Evolutionary conservation across 192 early-diverging fungal species (phyloP), one percentile per base, ranked within the genome.

Genomic region (Coemansia reversa): DNA sequence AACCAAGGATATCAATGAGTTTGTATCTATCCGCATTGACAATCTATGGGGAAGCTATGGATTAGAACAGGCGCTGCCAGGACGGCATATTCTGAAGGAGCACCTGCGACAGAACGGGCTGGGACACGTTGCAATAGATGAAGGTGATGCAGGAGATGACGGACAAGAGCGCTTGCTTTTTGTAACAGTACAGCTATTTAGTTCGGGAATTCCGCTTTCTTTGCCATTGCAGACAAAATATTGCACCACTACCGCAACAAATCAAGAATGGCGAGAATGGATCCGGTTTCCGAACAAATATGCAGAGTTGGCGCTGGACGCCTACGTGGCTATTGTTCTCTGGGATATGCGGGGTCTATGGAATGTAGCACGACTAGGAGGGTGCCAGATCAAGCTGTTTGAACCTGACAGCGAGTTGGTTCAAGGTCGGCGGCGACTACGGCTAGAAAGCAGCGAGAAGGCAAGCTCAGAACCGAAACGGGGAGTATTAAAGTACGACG

Each of bases 261-360:
- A 45, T 7, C 71, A 60, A 68, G 66, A 57, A 23, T 97, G 94
- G 94, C 90, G 94, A 74, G 94, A 98, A 83, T 97, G 96, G 94
- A 72, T 98, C 11, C 76, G 83, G 18, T 83, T 98, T 29, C 96
- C 96, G 5, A 79, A 95, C 55, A 91, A 90, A 69, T 95, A 93
- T 78, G 74, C 86, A 7, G 94, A 97, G 69, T 73, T 98, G 25
- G 91, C 94, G 0, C 64, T 85, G 8, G 83, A 84, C 27, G 82
- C 93, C 0, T 85, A 88, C 56, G 72, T 94, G 27, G 77, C 76
- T 19, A 82, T 97, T 47, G 90, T 86, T 4, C 84, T 96, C 11
- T 96, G 92, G 92, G 88, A 92, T 61, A 84, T 87, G 58, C 72
- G 84, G 23, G 88, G 87, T 0, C 92, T 94, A 54, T 72, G 90